A percentile compares a stretch with the other conserved stretches of the same genome.
These are phyloP conservation scores for Arachnopeziza araneosa DNA, from an alignment of 2,329 filamentous ascomycete species.

Conservation along the genomic window DNA sequence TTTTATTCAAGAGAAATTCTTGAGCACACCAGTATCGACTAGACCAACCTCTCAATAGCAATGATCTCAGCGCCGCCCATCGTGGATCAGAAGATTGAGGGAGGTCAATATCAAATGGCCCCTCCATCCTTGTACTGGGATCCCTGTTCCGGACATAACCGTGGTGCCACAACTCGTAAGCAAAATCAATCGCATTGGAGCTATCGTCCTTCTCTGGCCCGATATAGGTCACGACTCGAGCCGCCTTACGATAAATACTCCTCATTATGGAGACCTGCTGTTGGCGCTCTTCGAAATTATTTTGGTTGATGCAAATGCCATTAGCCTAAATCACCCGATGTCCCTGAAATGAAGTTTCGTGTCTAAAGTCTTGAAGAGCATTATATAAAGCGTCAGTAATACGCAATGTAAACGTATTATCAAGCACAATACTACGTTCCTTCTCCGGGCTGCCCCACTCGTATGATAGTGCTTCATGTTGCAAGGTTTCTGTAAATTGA, in stretches of 20 bases:
- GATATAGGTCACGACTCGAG: neutral
- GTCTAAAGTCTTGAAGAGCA: neutral
- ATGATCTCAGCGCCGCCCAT: neutral
- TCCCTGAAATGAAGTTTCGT: neutral
- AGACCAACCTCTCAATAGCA: neutral
- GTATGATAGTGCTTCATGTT: constrained; percentile 2
- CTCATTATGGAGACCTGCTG: constrained; percentile 4
- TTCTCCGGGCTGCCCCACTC: neutral
- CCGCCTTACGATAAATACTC: neutral
- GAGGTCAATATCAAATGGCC: neutral
- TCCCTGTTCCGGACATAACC: neutral
- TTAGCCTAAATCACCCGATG: neutral
- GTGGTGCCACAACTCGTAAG: neutral
- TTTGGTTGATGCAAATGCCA: constrained; percentile 8
- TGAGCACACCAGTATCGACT: neutral
- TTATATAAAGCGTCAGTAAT: neutral
- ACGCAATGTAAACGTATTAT: neutral
- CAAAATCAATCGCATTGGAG: neutral
- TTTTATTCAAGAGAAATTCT: neutral
- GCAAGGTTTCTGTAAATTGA: neutral
- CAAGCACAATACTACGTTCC: neutral
- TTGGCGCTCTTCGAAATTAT: constrained; percentile 1
- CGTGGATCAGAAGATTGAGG: neutral
- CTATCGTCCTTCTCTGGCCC: neutral
- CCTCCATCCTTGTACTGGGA: neutral